These are phyloP conservation scores for Yarrowia divulgata DNA, from an alignment of 805 yeast genomes.

Conservation along the genomic window DNA sequence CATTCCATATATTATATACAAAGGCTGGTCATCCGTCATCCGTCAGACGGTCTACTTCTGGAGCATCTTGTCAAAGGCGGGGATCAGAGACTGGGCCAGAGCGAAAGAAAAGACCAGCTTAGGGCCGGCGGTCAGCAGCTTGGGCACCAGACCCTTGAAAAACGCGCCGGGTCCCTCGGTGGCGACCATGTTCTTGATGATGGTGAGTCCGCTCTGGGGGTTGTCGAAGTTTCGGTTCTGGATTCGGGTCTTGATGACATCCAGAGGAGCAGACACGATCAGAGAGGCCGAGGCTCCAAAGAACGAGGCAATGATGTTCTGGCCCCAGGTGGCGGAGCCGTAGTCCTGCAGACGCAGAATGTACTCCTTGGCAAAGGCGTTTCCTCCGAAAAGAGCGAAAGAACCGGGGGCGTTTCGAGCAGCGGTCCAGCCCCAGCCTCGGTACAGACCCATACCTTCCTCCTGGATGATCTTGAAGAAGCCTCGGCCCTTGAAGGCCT, in stretches of 20 bases:
- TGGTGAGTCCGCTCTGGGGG: constrained; percentile 92
- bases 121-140: constrained; percentile 96
- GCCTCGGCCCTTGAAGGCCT: constrained; percentile 98
- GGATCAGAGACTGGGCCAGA: constrained; percentile 94
- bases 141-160: constrained; percentile 97
- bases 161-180: constrained; percentile 90
- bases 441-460: constrained; percentile 91
- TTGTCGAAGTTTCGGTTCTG: constrained; percentile 96
- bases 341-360: constrained; percentile 86
- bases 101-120: constrained; percentile 98
- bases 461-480: constrained; percentile 83
- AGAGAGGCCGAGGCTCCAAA: constrained; percentile 96
- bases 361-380: constrained; percentile 98
- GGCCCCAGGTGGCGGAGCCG: constrained; percentile 90
- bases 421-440: constrained; percentile 99
- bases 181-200: constrained; percentile 88
- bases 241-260: constrained; percentile 97
- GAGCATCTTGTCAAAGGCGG: constrained; percentile 85
- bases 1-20: constrained; percentile 21
- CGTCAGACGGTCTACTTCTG: background rate
- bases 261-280: constrained; percentile 96
- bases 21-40: background rate
- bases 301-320: constrained; percentile 93
- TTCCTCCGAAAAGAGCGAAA: constrained; percentile 96
- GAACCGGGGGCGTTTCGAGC: constrained; percentile 99